A percentile compares a stretch with the other conserved stretches of the same genome.
These are phyloP conservation scores for Argentina anserina DNA, from an alignment of 306 rosid species.

Conservation along the genomic window DNA sequence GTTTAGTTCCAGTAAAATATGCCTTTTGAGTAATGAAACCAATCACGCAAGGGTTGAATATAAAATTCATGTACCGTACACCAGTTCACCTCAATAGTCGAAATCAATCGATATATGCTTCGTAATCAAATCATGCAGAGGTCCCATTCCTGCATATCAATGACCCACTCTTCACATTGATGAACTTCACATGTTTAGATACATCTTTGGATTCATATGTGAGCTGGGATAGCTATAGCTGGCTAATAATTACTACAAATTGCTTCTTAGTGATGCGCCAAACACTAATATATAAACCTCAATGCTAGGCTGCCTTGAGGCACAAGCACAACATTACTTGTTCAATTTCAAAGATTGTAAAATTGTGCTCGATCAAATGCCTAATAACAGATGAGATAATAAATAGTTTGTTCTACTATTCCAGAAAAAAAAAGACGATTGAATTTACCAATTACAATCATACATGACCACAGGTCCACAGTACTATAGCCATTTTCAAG, in stretches of 20 bases:
- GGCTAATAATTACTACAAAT: not conserved
- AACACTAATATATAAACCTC: no score
- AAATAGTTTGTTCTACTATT: not conserved
- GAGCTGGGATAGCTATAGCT: not conserved
- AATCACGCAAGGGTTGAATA: not conserved
- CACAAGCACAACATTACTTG: no score
- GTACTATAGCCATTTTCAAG: no score
- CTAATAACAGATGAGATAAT: not conserved
- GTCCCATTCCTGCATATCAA: conserved; percentile 31
- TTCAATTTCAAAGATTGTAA: not conserved
- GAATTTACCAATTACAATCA: not conserved
- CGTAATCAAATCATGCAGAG: conserved; percentile 30
- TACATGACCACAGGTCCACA: not conserved
- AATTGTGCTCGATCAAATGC: not conserved
- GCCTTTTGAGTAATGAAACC: not conserved
- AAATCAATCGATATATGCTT: conserved; percentile 23
- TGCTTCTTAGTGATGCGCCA: not conserved
- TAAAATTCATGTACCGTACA: conserved; percentile 9
- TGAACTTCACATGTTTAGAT: conserved; percentile 38
- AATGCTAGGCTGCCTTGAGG: no score
- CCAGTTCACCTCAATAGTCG: conserved; percentile 1
- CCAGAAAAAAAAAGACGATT: not conserved
- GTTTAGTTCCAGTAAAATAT: not conserved
- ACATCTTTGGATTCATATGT: conserved; percentile 6
- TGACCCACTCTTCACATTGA: conserved; percentile 44